Evolutionary conservation across 257 asterid species (phyloP).

Genomic region (Cynanchum wilfordii): DNA sequence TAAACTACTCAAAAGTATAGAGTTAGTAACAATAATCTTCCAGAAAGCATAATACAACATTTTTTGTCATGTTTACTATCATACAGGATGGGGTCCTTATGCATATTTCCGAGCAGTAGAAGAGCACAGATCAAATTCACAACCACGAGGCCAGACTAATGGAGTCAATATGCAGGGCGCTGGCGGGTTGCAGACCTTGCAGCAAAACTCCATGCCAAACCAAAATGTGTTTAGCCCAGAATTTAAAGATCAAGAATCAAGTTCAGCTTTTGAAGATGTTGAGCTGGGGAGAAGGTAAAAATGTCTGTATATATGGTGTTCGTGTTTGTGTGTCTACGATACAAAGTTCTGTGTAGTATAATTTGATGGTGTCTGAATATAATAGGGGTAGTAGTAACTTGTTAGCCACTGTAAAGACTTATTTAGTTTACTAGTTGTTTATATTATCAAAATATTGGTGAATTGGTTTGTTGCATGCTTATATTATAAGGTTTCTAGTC

Average conservation of each 20-base stretch:
- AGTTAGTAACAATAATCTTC: background rate
- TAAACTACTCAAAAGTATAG: background rate
- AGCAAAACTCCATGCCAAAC: constrained; percentile 10
- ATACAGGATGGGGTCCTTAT: constrained; percentile 67
- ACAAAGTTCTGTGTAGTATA: background rate
- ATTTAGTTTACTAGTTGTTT: background rate
- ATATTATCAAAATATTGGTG: background rate
- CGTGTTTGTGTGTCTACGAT: background rate
- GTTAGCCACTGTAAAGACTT: too few relatives aligned
- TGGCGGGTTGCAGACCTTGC: constrained; percentile 19
- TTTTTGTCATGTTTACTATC: background rate
- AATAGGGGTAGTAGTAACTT: background rate
- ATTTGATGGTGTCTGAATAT: background rate
- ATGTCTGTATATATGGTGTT: too few relatives aligned
- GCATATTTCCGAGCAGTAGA: constrained; percentile 69
- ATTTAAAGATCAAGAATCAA: background rate
- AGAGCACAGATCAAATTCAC: constrained; percentile 40
- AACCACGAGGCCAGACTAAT: background rate
- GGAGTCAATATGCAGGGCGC: constrained; percentile 10
- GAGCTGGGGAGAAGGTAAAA: constrained; percentile 28
- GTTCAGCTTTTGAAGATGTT: constrained; percentile 14
- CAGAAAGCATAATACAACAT: background rate
- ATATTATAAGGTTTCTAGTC: background rate
- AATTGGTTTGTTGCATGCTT: background rate
- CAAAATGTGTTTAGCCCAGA: background rate